phyloP scores from a whole-genome alignment of 257 asterid species.

The Scutellaria baicalensis region DNA sequence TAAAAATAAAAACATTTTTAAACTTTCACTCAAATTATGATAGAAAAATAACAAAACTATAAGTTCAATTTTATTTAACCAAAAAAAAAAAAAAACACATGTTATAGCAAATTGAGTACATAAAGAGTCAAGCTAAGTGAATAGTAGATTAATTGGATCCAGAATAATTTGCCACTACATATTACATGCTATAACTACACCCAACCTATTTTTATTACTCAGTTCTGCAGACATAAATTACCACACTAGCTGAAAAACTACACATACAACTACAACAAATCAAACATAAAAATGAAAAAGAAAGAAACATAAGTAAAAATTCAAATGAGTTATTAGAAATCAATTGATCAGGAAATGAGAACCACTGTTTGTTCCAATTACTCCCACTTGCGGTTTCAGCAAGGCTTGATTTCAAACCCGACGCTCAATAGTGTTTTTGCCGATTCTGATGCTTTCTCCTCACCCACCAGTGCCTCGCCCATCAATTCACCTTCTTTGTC shows the following conservation, averaged over 20 bases:
- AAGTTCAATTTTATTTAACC: too few relatives aligned
- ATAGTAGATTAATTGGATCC: conserved; percentile 8
- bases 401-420: conserved; percentile 77
- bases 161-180: conserved; percentile 19
- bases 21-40: too few relatives aligned
- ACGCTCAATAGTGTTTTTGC: conserved; percentile 58
- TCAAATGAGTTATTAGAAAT: conserved; percentile 13
- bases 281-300: not conserved
- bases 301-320: not conserved
- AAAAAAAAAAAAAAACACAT: not conserved
- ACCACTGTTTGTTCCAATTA: not conserved
- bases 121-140: conserved; percentile 7
- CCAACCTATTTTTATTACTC: conserved; percentile 23
- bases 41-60: too few relatives aligned
- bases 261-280: conserved; percentile 15
- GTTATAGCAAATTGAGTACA: not conserved
- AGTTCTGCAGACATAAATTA: conserved; percentile 9
- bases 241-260: conserved; percentile 17
- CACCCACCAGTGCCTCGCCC: conserved; percentile 36
- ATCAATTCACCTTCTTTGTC: conserved; percentile 53
- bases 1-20: too few relatives aligned
- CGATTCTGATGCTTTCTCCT: conserved; percentile 40
- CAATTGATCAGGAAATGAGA: conserved; percentile 5
- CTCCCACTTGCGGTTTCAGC: conserved; percentile 27
- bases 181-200: conserved; percentile 19